Evolutionary conservation across 768 basidiomycete species (phyloP).

Genomic region (Tulasnella sp.): DNA sequence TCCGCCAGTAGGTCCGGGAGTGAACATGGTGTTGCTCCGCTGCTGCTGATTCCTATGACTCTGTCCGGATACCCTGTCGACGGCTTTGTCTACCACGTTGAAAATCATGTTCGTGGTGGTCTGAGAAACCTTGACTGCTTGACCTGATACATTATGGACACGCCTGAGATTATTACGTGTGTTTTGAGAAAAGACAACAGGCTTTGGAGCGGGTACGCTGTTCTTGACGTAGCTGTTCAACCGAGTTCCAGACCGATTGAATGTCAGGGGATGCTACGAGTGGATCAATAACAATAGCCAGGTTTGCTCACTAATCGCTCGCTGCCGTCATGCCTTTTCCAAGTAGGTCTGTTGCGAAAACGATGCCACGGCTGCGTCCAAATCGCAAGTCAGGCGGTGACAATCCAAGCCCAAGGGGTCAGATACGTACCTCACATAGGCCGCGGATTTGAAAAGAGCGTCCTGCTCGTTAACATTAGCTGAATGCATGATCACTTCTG

Average conservation of each 20-base stretch:
- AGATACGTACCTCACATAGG: slow-evolving; percentile 45
- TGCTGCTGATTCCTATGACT: not conserved
- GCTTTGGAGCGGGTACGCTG: slow-evolving; percentile 42
- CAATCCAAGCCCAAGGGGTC: not conserved
- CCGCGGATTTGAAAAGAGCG: slow-evolving; percentile 52
- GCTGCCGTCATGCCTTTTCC: slow-evolving; percentile 51
- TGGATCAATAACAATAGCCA: too few relatives aligned
- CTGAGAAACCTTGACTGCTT: slow-evolving; percentile 55
- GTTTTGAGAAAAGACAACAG: slow-evolving; percentile 48
- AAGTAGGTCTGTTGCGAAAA: slow-evolving; percentile 52
- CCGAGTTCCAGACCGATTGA: too few relatives aligned
- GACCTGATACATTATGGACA: slow-evolving; percentile 53
- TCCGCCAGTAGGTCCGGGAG: too few relatives aligned
- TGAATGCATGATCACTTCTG: slow-evolving; percentile 47
- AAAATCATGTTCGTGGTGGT: slow-evolving; percentile 55
- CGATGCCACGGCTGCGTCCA: slow-evolving; percentile 48
- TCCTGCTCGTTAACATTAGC: slow-evolving; percentile 60
- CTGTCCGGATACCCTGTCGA: slow-evolving; percentile 35
- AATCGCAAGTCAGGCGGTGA: not conserved
- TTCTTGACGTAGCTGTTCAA: slow-evolving; percentile 41
- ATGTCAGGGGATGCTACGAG: too few relatives aligned
- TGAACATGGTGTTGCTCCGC: slow-evolving; percentile 7
- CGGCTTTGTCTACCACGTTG: slow-evolving; percentile 44
- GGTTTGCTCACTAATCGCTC: slow-evolving; percentile 33
- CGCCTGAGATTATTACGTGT: slow-evolving; percentile 48